Percentiles rank a stretch among this genome's conserved stretches.
Conservation (phyloP, 2,329 filamentous ascomycete species). For the Ophiostoma ulmi region DNA sequence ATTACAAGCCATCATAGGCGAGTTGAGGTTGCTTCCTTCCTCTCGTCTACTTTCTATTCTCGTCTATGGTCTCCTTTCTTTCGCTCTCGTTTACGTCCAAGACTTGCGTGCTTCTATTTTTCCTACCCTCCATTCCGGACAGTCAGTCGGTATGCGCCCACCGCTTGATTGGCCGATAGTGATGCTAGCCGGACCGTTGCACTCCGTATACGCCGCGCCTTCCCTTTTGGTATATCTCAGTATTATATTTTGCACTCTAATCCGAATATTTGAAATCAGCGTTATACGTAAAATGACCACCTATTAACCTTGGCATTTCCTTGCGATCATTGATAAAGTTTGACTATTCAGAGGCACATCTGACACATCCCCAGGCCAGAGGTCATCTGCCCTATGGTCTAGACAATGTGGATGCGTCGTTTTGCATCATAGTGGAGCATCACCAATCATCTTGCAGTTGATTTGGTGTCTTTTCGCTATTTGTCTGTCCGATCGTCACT, state of each 20-base stretch:
- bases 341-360: background rate
- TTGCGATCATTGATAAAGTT: background rate
- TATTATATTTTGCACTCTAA: background rate
- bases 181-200: background rate
- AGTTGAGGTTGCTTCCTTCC: background rate
- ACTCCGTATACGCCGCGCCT: background rate
- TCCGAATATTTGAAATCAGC: background rate
- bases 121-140: background rate
- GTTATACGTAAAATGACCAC: background rate
- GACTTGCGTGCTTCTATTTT: background rate
- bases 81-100: background rate
- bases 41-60: background rate
- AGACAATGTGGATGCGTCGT: background rate
- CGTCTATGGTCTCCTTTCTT: too few species aligned
- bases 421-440: background rate
- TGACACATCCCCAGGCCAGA: slow-evolving; percentile 9
- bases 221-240: background rate
- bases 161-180: slow-evolving; percentile 4
- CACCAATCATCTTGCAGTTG: background rate
- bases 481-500: background rate
- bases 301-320: background rate
- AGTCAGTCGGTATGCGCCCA: background rate
- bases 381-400: background rate
- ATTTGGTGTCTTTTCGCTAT: background rate
- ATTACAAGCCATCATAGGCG: background rate